Base-by-base conservation (phyloP, 495 filamentous ascomycete genomes). In the Daldinia vernicosa region DNA sequence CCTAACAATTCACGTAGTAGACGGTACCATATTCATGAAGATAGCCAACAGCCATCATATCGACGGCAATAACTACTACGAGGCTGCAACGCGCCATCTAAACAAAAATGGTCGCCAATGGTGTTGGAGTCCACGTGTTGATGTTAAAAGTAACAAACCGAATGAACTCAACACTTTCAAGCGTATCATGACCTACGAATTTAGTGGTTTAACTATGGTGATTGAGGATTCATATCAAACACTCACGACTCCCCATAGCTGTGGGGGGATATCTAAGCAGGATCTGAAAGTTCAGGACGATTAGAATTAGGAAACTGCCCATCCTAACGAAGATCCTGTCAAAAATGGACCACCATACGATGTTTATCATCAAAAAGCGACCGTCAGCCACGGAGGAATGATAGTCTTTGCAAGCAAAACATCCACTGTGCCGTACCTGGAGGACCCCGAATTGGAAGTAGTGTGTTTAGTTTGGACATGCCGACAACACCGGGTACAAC, bases 171-270 rank as follows among this genome's bases (percentile, higher is more conserved):
- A 65, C 7, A n/a, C 52, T 22, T 65, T 56, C 8, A 65, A 65
- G n/a, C 62, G 62, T n/a, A 39, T 65, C 5, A 35, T 57, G 7
- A 55, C 61, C 1, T 63, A 63, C 12, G 24, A 19, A 1, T 33
- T 65, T 26, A 33, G 62, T 8, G 37, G 33, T 0, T n/a, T 65
- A 8, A 50, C 24, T 5, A 65, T 65, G 37, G 37, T 65, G 2
- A 19, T 65, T 26, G 37, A 57, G 33, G 62, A 65, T 26, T 17
- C n/a, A 3, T 14, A 57, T 6, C 62, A 57, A 17, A 32, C 27
- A 11, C 26, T 56, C 6, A 7, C 28, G 0, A 15, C 52, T n/a
- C 26, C 4, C 1, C 62, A 45, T 7, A 6, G 24, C 0, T 57
- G 37, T 24, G 22, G 24, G 0, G n/a, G 12, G 4, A 27, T 37